These are phyloP conservation scores for Pestalotiopsis sp. DNA, from an alignment of 2,329 filamentous ascomycete species.

Conservation along the genomic window DNA sequence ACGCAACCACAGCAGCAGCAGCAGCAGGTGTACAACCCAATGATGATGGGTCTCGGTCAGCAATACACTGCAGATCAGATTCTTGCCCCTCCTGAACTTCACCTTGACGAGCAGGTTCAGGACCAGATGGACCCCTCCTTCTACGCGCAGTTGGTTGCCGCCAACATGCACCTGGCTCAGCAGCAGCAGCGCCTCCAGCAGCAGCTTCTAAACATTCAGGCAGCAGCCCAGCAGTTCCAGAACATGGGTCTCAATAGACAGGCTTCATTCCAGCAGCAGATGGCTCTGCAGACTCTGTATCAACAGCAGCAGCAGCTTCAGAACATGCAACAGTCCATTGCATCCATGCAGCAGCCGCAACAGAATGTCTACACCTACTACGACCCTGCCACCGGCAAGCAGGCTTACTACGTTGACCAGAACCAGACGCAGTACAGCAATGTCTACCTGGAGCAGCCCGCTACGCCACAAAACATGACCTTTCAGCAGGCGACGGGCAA, in stretches of 20 bases:
- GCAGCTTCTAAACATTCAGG: constrained; percentile 82
- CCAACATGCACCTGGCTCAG: constrained; percentile 88
- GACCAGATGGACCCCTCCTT: constrained; percentile 81
- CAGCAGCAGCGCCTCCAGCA: constrained; percentile 95
- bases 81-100: constrained; percentile 77
- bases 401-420: constrained; percentile 74
- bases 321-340: constrained; percentile 64
- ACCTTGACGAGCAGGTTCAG: constrained; percentile 68
- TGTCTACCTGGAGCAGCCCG: constrained; percentile 42
- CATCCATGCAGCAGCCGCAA: constrained; percentile 51
- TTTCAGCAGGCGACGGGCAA: constrained; percentile 51
- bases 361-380: constrained; percentile 80
- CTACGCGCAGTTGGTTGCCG: constrained; percentile 86
- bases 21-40: constrained; percentile 33
- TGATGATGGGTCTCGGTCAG: constrained; percentile 30
- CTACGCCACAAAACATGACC: constrained; percentile 30
- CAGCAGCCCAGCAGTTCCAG: constrained; percentile 80
- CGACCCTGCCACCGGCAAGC: constrained; percentile 82
- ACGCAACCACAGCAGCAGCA: constrained; percentile 27
- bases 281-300: constrained; percentile 54
- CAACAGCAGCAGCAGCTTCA: constrained; percentile 61
- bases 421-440: constrained; percentile 38
- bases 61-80: constrained; percentile 86
- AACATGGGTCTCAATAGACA: constrained; percentile 68
- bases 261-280: constrained; percentile 43